A percentile compares a stretch with the other conserved stretches of the same genome.
These are phyloP conservation scores for Calycina herbarum DNA, from an alignment of 2,329 filamentous ascomycete genomes.

Conservation along the genomic window DNA sequence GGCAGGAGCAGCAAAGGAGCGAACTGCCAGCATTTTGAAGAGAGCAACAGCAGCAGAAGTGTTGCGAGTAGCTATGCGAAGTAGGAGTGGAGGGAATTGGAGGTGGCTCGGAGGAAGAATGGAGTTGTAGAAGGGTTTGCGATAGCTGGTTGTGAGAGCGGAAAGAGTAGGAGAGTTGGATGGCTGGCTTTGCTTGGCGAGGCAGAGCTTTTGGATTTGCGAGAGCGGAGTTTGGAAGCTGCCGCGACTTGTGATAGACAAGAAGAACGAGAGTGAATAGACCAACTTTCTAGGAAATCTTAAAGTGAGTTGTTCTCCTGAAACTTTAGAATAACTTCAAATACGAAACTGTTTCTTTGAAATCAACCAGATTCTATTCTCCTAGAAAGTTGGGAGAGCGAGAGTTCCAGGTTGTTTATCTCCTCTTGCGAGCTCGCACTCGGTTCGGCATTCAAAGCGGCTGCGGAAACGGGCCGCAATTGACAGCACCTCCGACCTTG, in stretches of 20 bases:
- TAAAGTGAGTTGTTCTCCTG: background rate
- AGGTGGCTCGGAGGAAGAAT: slow-evolving; percentile 16
- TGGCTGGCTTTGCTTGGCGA: background rate
- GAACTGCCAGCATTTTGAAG: slow-evolving; percentile 79
- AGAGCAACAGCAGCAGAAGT: slow-evolving; percentile 22
- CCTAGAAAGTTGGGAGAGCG: too few relatives aligned
- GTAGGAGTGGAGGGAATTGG: slow-evolving; percentile 19
- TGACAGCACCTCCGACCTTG: background rate
- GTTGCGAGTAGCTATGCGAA: slow-evolving; percentile 16
- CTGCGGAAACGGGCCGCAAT: background rate
- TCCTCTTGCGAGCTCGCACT: too few relatives aligned
- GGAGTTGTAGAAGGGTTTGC: slow-evolving; percentile 20
- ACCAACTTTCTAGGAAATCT: background rate
- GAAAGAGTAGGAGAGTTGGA: slow-evolving; percentile 14
- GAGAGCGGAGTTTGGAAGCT: background rate
- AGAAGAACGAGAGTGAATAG: background rate
- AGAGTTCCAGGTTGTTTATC: too few relatives aligned
- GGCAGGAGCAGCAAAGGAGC: slow-evolving; percentile 73
- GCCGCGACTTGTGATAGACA: background rate
- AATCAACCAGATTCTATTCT: too few relatives aligned
- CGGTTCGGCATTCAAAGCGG: background rate
- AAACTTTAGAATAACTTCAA: too few relatives aligned
- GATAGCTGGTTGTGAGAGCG: slow-evolving; percentile 19
- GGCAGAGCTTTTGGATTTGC: slow-evolving; percentile 2
- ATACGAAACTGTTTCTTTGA: too few relatives aligned